Evolutionary conservation across 306 rosid genomes (phyloP), one percentile per base, ranked within the genome.

Genomic region (Acacia crassicarpa): DNA sequence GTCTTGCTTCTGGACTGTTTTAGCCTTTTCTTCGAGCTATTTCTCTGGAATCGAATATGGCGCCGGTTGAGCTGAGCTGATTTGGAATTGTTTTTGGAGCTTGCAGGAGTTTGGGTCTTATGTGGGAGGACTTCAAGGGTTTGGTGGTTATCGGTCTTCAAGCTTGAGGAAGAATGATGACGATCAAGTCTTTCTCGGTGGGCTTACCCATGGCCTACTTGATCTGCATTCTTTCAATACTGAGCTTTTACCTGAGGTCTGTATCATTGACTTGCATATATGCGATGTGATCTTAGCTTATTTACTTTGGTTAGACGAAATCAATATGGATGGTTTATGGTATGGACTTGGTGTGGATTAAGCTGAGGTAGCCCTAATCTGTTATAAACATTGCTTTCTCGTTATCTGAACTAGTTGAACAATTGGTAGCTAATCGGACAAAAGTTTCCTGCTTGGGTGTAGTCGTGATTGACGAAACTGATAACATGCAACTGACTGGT

Each of bases 161-260:
- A 90, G 96, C 88, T 76, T 89, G 93, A 90, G 97, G 86, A 90
- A 83, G 90, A 86, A 71, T 66, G 92, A 85, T 8, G 94, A 91
- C 9, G 97, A 89, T 87, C 90, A 73, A 35, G 83, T 86, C 68
- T 85, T 84, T 30, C 78, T 82, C n/a, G 86, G 91, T 79, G 89
- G 87, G 61, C 80, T 85, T 30, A 85, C 86, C 79, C 87, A 86
- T 69, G 94, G 97, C 67, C 84, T 91, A 83, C 96, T 93, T 81
- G 96, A 93, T 86, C 85, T 93, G 69, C 94, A 93, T 88, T 90
- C 96, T 38, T 89, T 90, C 41, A 92, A 93, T 61, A 91, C 96
- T 32, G 94, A 93, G 88, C 89, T 91, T 67, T 79, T 93, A 67
- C 91, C 96, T 14, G 89, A 90, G 96, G 96, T 91, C 86, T 67